phyloP scores from a whole-genome alignment of 2,329 filamentous ascomycete species.

The Waltergamsia citrina region DNA sequence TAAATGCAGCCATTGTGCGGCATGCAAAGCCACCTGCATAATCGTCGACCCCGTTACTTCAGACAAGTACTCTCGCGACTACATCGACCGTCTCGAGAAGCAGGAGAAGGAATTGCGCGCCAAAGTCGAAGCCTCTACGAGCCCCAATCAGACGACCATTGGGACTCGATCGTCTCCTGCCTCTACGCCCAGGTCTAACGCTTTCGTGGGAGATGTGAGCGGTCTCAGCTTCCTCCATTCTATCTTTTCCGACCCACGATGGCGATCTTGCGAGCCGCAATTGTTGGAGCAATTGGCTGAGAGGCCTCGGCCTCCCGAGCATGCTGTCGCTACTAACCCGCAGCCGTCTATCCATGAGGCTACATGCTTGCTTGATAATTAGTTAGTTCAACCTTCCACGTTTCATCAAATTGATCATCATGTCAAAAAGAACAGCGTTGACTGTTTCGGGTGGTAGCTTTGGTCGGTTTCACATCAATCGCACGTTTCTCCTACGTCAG shows the following conservation, averaged over 20 bases:
- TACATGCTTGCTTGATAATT: slow-evolving; percentile 3
- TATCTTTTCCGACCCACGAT: slow-evolving; percentile 8
- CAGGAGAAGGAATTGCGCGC: slow-evolving; percentile 7
- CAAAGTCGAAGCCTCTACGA: slow-evolving; percentile 1
- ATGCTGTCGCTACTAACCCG: slow-evolving; percentile 3
- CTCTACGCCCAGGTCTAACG: slow-evolving; percentile 4
- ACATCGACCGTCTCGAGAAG: slow-evolving; percentile 7
- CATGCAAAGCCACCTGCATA: slow-evolving; percentile 57
- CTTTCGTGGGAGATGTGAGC: slow-evolving; percentile 8
- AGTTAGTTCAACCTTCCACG: neutral
- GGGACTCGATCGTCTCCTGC: slow-evolving; percentile 1
- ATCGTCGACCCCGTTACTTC: slow-evolving; percentile 9
- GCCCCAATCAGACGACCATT: neutral
- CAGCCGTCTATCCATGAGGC: slow-evolving; percentile 5
- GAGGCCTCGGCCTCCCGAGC: slow-evolving; percentile 6
- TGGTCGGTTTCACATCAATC: slow-evolving; percentile 4
- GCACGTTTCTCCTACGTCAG: slow-evolving; percentile 4
- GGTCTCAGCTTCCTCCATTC: slow-evolving; percentile 6
- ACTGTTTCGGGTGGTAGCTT: slow-evolving; percentile 1
- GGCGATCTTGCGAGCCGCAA: slow-evolving; percentile 7
- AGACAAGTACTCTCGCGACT: slow-evolving; percentile 8
- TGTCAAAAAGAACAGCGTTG: neutral
- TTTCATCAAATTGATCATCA: neutral
- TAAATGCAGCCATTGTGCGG: slow-evolving; percentile 66
- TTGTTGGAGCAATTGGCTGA: slow-evolving; percentile 8